Evolutionary conservation across 345 rosid genomes (phyloP).

Genomic region (Salix exigua): DNA sequence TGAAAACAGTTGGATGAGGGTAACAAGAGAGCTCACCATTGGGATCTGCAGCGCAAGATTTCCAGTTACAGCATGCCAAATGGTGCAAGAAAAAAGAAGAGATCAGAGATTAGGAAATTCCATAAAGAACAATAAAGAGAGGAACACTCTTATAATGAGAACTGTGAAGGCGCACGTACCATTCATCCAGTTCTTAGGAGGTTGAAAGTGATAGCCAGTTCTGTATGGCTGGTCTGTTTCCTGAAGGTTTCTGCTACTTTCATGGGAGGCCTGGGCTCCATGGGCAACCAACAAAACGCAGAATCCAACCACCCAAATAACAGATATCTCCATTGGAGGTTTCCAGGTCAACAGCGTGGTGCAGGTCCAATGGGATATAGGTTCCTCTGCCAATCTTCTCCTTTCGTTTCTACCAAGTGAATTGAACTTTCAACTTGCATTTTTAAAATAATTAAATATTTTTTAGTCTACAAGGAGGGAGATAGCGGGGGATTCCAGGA

Average conservation of each 20-base stretch:
- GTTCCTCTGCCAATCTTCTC: no score
- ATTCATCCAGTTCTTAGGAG: conserved; percentile 50
- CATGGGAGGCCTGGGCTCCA: background rate
- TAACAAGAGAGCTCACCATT: conserved; percentile 36
- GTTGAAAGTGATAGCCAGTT: conserved; percentile 48
- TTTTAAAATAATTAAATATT: no score
- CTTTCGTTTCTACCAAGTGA: no score
- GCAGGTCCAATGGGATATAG: no score
- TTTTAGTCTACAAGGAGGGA: no score
- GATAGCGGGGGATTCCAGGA: no score
- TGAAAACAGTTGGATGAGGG: background rate
- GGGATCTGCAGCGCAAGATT: conserved; percentile 29
- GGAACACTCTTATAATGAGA: no score
- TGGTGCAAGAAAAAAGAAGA: background rate
- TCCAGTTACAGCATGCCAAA: conserved; percentile 13
- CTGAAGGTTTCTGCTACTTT: background rate
- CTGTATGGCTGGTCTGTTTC: conserved; percentile 25
- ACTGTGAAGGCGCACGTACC: conserved; percentile 24
- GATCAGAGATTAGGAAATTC: background rate
- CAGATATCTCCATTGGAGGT: conserved; percentile 2
- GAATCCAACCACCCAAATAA: conserved; percentile 7
- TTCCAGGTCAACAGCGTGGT: no score
- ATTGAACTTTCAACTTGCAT: no score
- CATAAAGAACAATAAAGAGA: no score
- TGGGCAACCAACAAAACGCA: conserved; percentile 10